Conservation (phyloP, 345 rosid genomes). For the Acer negundo region DNA sequence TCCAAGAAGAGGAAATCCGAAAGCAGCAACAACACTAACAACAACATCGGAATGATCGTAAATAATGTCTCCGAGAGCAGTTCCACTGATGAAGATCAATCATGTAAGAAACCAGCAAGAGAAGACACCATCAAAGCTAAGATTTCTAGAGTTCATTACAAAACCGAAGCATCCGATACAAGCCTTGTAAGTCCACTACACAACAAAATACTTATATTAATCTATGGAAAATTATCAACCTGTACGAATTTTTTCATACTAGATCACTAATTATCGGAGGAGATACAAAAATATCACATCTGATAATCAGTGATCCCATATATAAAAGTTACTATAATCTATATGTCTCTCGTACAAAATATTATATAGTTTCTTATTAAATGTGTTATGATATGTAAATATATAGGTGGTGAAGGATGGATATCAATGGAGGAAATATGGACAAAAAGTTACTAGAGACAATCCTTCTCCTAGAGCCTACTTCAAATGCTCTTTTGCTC, state of each 20-base stretch:
- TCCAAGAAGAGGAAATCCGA: conserved; percentile 83
- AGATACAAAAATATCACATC: too few species aligned
- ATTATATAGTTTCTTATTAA: background rate
- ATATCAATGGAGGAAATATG: conserved; percentile 98
- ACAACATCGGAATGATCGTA: conserved; percentile 38
- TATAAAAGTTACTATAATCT: too few species aligned
- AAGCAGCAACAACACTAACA: conserved; percentile 38
- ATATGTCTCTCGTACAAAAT: background rate
- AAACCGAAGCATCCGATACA: conserved; percentile 75
- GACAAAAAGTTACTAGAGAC: conserved; percentile 98
- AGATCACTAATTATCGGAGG: too few species aligned
- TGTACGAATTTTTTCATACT: too few species aligned
- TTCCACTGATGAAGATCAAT: conserved; percentile 77
- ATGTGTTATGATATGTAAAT: conserved; percentile 3
- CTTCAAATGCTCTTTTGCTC: conserved; percentile 97
- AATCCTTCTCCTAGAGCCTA: conserved; percentile 98
- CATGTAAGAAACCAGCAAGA: conserved; percentile 61
- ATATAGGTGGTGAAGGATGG: conserved; percentile 93
- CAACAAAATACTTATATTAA: background rate
- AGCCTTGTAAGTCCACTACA: conserved; percentile 59
- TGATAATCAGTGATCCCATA: too few species aligned
- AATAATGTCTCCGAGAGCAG: conserved; percentile 68
- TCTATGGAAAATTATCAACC: too few species aligned
- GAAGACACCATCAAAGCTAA: conserved; percentile 79
- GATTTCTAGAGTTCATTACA: conserved; percentile 55